phyloP scores from a whole-genome alignment of 352 stramenopile genomes.

The Pythium folliculosum region DNA sequence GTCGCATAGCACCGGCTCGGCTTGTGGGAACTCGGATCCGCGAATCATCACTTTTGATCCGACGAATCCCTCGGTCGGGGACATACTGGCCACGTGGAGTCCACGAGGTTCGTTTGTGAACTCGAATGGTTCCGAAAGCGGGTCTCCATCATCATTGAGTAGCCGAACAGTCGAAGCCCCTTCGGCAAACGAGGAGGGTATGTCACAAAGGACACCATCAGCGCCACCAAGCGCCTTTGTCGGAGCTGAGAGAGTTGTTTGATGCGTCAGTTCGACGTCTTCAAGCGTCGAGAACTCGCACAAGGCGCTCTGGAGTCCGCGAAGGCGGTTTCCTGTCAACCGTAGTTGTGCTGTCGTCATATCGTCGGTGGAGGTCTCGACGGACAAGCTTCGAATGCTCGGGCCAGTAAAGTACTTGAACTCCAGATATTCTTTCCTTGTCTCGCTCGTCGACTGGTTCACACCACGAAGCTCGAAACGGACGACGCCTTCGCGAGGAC shows the following conservation, averaged over 20 bases:
- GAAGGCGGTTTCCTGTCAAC: background rate
- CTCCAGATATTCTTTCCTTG: background rate
- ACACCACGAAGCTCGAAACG: conserved; percentile 11
- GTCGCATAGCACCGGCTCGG: conserved; percentile 5
- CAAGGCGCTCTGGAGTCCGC: background rate
- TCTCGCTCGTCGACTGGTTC: background rate
- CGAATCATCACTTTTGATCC: conserved; percentile 9
- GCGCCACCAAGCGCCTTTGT: background rate
- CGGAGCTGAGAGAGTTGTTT: background rate
- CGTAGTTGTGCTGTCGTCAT: background rate
- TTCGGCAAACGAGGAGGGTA: conserved; percentile 5
- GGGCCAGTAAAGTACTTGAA: conserved; percentile 8
- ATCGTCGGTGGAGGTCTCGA: background rate
- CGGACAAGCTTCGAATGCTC: background rate
- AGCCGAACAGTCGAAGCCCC: conserved; percentile 8
- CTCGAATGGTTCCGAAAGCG: background rate
- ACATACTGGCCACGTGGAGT: conserved; percentile 3
- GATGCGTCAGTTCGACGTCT: background rate
- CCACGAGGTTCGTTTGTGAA: conserved; percentile 10
- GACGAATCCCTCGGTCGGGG: background rate
- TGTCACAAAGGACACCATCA: conserved; percentile 8
- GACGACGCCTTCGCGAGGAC: background rate
- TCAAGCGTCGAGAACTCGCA: background rate
- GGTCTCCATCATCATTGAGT: background rate
- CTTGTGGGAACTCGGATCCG: background rate